Conservation (phyloP, 2,329 filamentous ascomycete species). For the Penicillium aurantiogriseum region DNA sequence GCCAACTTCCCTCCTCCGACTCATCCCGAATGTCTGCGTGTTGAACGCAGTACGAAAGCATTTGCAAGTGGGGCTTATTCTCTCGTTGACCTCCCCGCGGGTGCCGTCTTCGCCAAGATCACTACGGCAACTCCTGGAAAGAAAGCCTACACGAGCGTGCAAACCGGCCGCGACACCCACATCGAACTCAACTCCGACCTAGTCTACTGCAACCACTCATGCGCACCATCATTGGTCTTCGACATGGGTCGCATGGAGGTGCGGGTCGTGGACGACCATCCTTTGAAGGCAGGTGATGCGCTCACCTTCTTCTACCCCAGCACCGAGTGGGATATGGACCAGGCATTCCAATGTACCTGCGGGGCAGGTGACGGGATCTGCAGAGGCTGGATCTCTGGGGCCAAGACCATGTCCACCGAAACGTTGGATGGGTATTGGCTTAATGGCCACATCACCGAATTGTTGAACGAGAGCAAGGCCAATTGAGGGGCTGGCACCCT, state of each 20-base stretch:
- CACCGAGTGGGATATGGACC: slow-evolving; percentile 52
- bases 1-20: slow-evolving; percentile 20
- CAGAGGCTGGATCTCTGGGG: slow-evolving; percentile 42
- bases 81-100: slow-evolving; percentile 50
- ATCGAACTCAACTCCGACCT: slow-evolving; percentile 59
- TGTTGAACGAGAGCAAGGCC: slow-evolving; percentile 26
- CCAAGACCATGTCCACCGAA: slow-evolving; percentile 35
- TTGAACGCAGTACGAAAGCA: slow-evolving; percentile 34
- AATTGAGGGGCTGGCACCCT: slow-evolving; percentile 4
- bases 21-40: slow-evolving; percentile 30
- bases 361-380: slow-evolving; percentile 37
- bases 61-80: slow-evolving; percentile 46
- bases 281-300: slow-evolving; percentile 41
- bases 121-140: slow-evolving; percentile 46
- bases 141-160: slow-evolving; percentile 54
- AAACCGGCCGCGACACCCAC: slow-evolving; percentile 50
- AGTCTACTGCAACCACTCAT: slow-evolving; percentile 59
- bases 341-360: slow-evolving; percentile 47
- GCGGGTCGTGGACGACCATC: slow-evolving; percentile 39
- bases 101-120: slow-evolving; percentile 50
- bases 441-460: slow-evolving; percentile 43
- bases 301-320: slow-evolving; percentile 53
- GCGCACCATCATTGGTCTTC: slow-evolving; percentile 53
- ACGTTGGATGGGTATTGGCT: slow-evolving; percentile 42
- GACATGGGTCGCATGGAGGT: slow-evolving; percentile 49